phyloP scores from a whole-genome alignment of 371 early-diverging fungal genomes.

The Mortierella sp. region DNA sequence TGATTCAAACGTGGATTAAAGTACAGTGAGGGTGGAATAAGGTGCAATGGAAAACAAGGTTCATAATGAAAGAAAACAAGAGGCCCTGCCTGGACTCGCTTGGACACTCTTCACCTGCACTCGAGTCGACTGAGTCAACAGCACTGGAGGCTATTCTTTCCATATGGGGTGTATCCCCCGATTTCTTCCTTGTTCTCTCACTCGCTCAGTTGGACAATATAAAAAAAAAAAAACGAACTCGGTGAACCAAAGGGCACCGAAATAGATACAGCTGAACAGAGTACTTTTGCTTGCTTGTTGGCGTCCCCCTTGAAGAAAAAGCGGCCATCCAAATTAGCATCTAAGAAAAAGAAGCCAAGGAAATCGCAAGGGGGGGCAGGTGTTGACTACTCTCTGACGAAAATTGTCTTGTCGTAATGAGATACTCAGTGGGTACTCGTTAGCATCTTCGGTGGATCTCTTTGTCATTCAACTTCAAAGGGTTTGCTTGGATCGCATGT shows the following conservation, averaged over 20 bases:
- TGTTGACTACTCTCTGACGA: too few relatives aligned
- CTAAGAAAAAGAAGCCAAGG: background rate
- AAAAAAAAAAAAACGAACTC: conserved; percentile 43
- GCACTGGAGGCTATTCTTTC: background rate
- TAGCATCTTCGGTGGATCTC: conserved; percentile 34
- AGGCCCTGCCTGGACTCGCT: background rate
- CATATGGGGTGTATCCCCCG: conserved; percentile 25
- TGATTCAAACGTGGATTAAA: background rate
- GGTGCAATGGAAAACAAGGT: background rate
- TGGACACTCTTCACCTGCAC: background rate
- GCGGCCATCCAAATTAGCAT: conserved; percentile 3
- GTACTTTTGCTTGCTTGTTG: background rate
- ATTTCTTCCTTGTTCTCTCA: conserved; percentile 34
- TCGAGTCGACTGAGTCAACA: conserved; percentile 37
- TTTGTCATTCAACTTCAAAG: conserved; percentile 29
- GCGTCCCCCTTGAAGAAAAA: background rate
- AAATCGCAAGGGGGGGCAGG: background rate
- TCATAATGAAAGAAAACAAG: background rate
- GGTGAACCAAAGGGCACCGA: conserved; percentile 26
- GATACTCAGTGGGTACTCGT: background rate
- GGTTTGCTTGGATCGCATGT: background rate
- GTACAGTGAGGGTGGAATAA: conserved; percentile 1
- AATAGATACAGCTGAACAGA: background rate
- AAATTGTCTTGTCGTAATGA: background rate
- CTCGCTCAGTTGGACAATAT: background rate